Evolutionary conservation across 1,284 basidiomycete species (phyloP), one percentile per base, ranked within the genome.

Genomic region (Ustanciosporium gigantosporum): DNA sequence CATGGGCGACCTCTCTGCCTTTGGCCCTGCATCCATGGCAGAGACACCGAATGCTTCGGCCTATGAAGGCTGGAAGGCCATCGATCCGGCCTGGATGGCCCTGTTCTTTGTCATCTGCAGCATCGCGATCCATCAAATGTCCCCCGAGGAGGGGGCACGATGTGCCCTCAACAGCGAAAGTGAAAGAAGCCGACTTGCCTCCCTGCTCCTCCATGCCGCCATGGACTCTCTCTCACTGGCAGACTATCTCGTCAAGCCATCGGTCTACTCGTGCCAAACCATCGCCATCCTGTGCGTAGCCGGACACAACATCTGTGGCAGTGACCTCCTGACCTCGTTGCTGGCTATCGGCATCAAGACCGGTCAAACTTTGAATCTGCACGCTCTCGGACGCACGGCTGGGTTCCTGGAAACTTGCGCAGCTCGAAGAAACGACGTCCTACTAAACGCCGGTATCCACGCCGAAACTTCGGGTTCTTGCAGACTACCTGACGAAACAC

Each of bases 281-380:
- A 55, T 67, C 7, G 65, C 65, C 5, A 59, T 67, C 21, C 49
- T 67, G 5, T 67, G 58, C 29, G 65, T 67, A 9, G 52, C 52
- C 13, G 65, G 65, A 21, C 65, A 67, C 49, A 67, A 67, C 43
- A 62, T 67, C 31, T 56, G 55, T 25, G 65, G 60, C 34, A 62
- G 59, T 23, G 60, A 67, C 36, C 31, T 67, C 31, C 52, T 67
- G 31, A 62, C 59, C 8, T 55, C 59, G 4, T 46, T 62, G 7
- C 50, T 67, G 21, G 65, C 65, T 3, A 62, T 67, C 16, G 65
- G 65, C 25, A 67, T 67, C 53, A 67, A 67, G 46, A 59, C 55
- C 3, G 65, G 49, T 7, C 65, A 67, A 29, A 67, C 53, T 13
- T 45, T 67, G 9, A 61, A 61, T 9, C 29, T 67, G 27, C 65